Evolutionary conservation across 108 stramenopile genomes (phyloP).

Genomic region (Conticribra weissflogii): DNA sequence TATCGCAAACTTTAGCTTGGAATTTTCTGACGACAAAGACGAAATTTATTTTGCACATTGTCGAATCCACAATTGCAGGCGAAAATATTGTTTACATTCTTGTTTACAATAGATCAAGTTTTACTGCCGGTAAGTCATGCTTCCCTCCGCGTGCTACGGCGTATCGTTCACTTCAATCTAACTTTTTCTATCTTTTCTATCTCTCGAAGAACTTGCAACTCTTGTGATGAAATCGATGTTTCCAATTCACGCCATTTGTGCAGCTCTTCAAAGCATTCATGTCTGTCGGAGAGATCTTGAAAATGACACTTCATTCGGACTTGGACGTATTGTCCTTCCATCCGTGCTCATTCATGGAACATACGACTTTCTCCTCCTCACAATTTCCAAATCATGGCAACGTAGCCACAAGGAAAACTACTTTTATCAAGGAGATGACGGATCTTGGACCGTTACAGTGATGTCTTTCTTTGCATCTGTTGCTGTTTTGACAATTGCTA

Average conservation of each 20-base stretch:
- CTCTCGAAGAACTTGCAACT: constrained; percentile 26
- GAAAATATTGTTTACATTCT: constrained; percentile 88
- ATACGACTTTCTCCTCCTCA: constrained; percentile 39
- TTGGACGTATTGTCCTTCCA: constrained; percentile 38
- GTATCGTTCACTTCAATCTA: no score
- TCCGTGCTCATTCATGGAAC: constrained; percentile 46
- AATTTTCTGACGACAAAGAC: no score
- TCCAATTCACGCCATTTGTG: constrained; percentile 47
- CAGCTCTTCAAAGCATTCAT: constrained; percentile 53
- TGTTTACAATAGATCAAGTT: constrained; percentile 65
- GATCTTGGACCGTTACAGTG: constrained; percentile 13
- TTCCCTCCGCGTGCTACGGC: constrained; percentile 3
- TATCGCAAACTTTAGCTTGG: no score
- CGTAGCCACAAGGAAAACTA: constrained; percentile 32
- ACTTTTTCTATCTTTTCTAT: constrained; percentile 2
- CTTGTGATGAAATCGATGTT: constrained; percentile 46
- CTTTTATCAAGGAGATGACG: constrained; percentile 31
- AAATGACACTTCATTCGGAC: constrained; percentile 30
- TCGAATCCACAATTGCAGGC: no score
- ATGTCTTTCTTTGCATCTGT: constrained; percentile 26
- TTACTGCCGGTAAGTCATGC: constrained; percentile 29
- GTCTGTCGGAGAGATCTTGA: constrained; percentile 52
- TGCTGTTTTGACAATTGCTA: constrained; percentile 20
- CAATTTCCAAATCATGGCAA: constrained; percentile 32
- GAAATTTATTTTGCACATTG: no score